phyloP scores from a whole-genome alignment of 129 eudicot genomes.

The Erigeron canadensis region DNA sequence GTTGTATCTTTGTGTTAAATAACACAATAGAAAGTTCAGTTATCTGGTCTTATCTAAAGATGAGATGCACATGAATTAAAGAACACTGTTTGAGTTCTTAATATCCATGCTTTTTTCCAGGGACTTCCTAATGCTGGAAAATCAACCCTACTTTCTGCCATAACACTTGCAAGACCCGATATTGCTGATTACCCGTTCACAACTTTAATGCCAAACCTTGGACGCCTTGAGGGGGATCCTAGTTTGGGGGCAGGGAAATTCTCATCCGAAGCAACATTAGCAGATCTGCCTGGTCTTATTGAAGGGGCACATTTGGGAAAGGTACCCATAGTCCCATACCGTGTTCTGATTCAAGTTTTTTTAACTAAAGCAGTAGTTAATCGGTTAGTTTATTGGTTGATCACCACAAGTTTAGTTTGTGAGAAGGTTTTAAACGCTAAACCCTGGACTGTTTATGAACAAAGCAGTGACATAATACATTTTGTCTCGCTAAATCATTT shows the following conservation, averaged over 20 bases:
- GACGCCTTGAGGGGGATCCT: conserved; percentile 98
- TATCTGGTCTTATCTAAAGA: too few relatives aligned
- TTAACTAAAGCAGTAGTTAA: too few relatives aligned
- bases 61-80: too few relatives aligned
- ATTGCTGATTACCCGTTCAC: conserved; percentile 99
- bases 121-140: conserved; percentile 99
- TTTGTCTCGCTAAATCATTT: background rate
- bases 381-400: too few relatives aligned
- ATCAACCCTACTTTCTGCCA: conserved; percentile 84
- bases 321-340: conserved; percentile 40
- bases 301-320: conserved; percentile 98
- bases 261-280: conserved; percentile 92
- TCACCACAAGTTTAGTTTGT: background rate
- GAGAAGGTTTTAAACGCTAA: background rate
- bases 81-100: background rate
- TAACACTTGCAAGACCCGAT: conserved; percentile 90
- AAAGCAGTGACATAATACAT: background rate
- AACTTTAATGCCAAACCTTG: conserved; percentile 96
- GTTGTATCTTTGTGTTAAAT: too few relatives aligned
- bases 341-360: background rate
- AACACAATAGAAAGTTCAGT: too few relatives aligned
- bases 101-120: conserved; percentile 28
- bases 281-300: conserved; percentile 97
- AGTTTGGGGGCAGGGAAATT: conserved; percentile 77
- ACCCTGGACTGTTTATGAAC: background rate